These are phyloP conservation scores for Pseudogymnoascus destructans DNA, from an alignment of 2,329 filamentous ascomycete genomes.

Conservation along the genomic window DNA sequence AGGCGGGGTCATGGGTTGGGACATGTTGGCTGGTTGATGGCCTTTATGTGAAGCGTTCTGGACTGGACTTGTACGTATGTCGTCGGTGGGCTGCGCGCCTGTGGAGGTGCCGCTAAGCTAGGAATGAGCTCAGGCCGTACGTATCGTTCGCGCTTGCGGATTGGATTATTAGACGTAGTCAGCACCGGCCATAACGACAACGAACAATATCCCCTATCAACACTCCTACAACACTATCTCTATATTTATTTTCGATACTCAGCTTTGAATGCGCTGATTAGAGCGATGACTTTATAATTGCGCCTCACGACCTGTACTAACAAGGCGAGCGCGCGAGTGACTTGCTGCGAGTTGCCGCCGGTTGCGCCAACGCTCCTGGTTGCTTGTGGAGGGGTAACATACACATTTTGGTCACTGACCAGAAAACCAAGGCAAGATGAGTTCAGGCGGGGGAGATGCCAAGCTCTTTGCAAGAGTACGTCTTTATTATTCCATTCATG, in stretches of 20 bases:
- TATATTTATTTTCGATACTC: constrained; percentile 1
- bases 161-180: constrained; percentile 7
- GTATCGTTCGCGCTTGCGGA: constrained; percentile 9
- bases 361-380: constrained; percentile 7
- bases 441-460: constrained; percentile 70
- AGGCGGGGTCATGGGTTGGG: constrained; percentile 27
- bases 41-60: constrained; percentile 4
- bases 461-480: constrained; percentile 97
- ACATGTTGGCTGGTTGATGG: constrained; percentile 10
- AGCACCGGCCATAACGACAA: constrained; percentile 1
- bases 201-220: neutral
- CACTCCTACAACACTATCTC: neutral
- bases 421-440: constrained; percentile 20
- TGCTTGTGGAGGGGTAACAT: constrained; percentile 20
- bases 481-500: constrained; percentile 24
- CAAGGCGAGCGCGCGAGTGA: neutral
- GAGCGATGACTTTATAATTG: constrained; percentile 5
- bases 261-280: neutral
- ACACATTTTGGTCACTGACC: constrained; percentile 10
- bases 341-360: constrained; percentile 7
- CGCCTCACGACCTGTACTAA: constrained; percentile 3
- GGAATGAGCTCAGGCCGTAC: constrained; percentile 7
- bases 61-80: constrained; percentile 1
- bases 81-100: constrained; percentile 3
- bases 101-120: constrained; percentile 8